Percentiles rank a stretch among this genome's conserved stretches.
phyloP scores from a whole-genome alignment of 306 rosid species.

The Vigna trinervia region DNA sequence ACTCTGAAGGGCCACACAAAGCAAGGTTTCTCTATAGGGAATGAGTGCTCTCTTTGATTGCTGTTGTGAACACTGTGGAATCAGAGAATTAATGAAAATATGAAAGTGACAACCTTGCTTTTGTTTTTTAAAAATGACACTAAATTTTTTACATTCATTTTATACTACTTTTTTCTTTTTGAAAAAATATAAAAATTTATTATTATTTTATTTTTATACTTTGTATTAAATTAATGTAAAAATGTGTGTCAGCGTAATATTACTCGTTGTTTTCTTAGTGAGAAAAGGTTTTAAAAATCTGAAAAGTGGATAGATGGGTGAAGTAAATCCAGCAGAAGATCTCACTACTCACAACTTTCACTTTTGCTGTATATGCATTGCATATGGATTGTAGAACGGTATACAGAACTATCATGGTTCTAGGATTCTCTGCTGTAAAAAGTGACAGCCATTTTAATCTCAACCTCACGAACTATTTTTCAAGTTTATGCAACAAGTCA shows the following conservation, averaged over 20 bases:
- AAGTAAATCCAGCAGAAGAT: conserved; percentile 43
- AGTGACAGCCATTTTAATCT: conserved; percentile 29
- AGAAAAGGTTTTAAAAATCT: conserved; percentile 12
- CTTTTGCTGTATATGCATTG: conserved; percentile 19
- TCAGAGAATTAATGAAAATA: conserved; percentile 34
- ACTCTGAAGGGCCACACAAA: conserved; percentile 60
- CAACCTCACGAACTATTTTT: conserved; percentile 3
- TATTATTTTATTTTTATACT: too few relatives aligned
- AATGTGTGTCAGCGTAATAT: too few relatives aligned
- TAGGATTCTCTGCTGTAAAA: conserved; percentile 37
- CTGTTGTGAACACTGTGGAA: conserved; percentile 47
- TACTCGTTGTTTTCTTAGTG: background rate
- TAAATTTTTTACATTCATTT: background rate
- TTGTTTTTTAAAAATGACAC: background rate
- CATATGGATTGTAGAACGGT: conserved; percentile 1
- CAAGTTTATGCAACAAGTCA: conserved; percentile 4
- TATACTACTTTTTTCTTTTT: accelerated
- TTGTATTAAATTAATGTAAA: too few relatives aligned
- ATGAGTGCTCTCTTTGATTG: conserved; percentile 61
- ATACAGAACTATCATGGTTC: background rate
- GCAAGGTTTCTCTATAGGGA: conserved; percentile 51
- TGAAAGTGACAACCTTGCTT: conserved; percentile 52
- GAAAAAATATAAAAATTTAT: too few relatives aligned
- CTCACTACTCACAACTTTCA: background rate
- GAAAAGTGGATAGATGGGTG: conserved; percentile 43